These are phyloP conservation scores for Artemisia tridentata DNA, from an alignment of 129 eudicot species.

Conservation along the genomic window DNA sequence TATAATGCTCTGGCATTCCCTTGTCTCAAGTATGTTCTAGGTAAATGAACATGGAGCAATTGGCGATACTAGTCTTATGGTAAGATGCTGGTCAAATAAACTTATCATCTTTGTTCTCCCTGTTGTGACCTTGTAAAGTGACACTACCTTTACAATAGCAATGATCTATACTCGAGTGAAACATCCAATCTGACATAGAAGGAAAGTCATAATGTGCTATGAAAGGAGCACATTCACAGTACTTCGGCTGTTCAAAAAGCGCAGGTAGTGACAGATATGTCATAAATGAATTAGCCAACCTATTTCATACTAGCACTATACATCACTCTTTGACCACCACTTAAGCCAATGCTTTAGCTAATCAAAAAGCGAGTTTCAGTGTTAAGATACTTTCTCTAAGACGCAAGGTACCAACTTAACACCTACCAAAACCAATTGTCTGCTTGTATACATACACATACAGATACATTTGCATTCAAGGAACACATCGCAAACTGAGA, in stretches of 20 bases:
- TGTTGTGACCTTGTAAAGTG: neutral
- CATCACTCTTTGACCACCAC: neutral
- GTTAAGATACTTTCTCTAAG: neutral
- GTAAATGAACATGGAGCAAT: neutral
- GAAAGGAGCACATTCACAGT: neutral
- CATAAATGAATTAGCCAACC: constrained; percentile 8
- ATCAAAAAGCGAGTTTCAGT: neutral
- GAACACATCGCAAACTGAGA: neutral
- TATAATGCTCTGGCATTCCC: neutral
- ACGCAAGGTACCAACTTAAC: neutral
- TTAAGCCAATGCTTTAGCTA: neutral
- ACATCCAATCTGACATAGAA: constrained; percentile 1
- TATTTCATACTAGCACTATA: neutral
- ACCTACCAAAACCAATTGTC: neutral
- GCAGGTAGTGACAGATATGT: constrained; percentile 1
- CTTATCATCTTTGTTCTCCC: too few species aligned
- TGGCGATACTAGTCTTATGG: neutral
- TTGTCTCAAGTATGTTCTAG: neutral
- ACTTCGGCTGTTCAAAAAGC: neutral
- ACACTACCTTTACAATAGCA: neutral
- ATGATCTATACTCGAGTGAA: constrained; percentile 18
- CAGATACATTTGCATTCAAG: neutral
- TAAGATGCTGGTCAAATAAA: neutral
- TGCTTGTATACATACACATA: neutral
- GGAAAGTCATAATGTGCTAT: constrained; percentile 2